These are phyloP conservation scores for Russula emetica DNA, from an alignment of 768 basidiomycete species.

Conservation along the genomic window DNA sequence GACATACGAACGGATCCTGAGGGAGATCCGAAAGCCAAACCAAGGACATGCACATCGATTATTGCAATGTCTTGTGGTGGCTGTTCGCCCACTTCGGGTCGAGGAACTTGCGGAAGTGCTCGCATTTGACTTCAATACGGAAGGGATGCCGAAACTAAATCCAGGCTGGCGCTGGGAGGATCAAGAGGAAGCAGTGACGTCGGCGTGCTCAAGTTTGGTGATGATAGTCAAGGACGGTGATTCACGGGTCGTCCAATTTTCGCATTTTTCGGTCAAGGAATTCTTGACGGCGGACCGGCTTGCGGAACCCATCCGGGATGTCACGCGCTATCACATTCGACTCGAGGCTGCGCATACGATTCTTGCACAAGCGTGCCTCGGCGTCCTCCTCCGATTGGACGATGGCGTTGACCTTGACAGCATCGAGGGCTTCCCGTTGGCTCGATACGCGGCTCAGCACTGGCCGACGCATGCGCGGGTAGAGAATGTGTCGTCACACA, in stretches of 20 bases:
- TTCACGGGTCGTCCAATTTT: background rate
- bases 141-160: background rate
- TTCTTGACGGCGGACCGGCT: background rate
- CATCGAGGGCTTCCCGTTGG: background rate
- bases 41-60: constrained; percentile 1
- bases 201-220: too few species aligned
- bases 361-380: constrained; percentile 1
- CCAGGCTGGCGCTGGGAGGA: too few species aligned
- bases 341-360: background rate
- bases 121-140: background rate
- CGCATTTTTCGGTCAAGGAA: constrained; percentile 5
- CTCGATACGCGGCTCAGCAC: background rate
- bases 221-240: too few species aligned
- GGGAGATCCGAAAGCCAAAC: constrained; percentile 1
- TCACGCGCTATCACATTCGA: background rate
- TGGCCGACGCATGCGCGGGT: background rate
- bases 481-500: background rate
- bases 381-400: background rate
- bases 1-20: constrained; percentile 9
- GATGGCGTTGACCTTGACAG: background rate
- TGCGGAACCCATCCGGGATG: background rate
- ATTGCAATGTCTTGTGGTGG: background rate
- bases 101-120: constrained; percentile 4
- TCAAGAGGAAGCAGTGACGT: too few species aligned
- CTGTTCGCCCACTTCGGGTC: constrained; percentile 7